A percentile compares a stretch with the other conserved stretches of the same genome.
phyloP scores from a whole-genome alignment of 768 basidiomycete genomes.

The Russula lepida region DNA sequence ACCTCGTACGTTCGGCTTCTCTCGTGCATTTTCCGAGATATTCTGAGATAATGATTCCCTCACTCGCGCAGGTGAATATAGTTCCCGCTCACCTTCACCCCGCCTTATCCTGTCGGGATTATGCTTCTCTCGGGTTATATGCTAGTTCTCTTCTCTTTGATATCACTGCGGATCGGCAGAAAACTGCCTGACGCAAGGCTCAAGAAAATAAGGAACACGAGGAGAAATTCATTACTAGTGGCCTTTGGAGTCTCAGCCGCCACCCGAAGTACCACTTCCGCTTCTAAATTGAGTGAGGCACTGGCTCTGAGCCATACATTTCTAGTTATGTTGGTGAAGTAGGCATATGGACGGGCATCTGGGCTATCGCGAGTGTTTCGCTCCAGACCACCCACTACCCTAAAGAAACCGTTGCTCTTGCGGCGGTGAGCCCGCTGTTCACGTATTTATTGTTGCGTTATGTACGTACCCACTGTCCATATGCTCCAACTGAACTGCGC shows the following conservation, averaged over 20 bases:
- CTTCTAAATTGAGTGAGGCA: neutral
- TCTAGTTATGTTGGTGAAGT: constrained; percentile 67
- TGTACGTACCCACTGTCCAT: constrained; percentile 28
- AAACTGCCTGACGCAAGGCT: constrained; percentile 49
- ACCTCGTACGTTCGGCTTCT: constrained; percentile 31
- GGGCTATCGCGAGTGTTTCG: constrained; percentile 44
- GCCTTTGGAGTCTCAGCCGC: constrained; percentile 53
- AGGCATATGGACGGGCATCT: constrained; percentile 61
- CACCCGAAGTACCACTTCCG: constrained; percentile 57
- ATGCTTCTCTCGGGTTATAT: constrained; percentile 45
- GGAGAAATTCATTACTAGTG: constrained; percentile 50
- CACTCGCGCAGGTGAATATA: constrained; percentile 35
- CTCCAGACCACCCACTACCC: constrained; percentile 42
- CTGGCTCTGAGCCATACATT: neutral
- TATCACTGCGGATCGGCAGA: constrained; percentile 56
- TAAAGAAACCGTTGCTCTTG: constrained; percentile 34
- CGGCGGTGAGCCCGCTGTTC: constrained; percentile 51
- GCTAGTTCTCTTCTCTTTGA: constrained; percentile 52
- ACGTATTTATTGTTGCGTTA: constrained; percentile 53
- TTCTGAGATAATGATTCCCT: neutral
- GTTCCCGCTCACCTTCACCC: constrained; percentile 44
- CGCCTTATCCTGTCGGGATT: constrained; percentile 46
- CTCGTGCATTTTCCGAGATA: neutral
- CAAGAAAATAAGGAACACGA: constrained; percentile 58
- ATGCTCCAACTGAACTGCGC: neutral